Percentiles rank a stretch among this genome's conserved stretches.
phyloP scores from a whole-genome alignment of 352 stramenopile species.

The Blastocystis sp. region DNA sequence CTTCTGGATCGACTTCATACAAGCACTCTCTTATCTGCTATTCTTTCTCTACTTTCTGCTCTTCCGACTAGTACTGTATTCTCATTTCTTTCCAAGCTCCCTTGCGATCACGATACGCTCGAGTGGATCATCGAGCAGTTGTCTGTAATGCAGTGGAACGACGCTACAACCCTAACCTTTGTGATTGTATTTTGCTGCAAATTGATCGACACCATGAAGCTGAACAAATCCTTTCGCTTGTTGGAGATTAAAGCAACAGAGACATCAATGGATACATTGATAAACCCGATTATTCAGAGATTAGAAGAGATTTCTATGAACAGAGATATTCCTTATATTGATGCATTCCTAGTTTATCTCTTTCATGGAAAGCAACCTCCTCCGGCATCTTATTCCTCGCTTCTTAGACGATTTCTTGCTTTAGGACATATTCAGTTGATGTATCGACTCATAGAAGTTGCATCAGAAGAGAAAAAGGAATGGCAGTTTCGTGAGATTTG shows the following conservation, averaged over 20 bases:
- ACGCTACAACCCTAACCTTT: background rate
- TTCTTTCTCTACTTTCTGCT: background rate
- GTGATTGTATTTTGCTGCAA: background rate
- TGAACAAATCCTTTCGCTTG: background rate
- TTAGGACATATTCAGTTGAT: background rate
- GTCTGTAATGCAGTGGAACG: background rate
- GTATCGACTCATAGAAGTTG: background rate
- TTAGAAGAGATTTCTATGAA: background rate
- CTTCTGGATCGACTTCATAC: background rate
- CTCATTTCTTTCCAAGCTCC: background rate
- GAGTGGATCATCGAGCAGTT: background rate
- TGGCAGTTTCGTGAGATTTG: background rate
- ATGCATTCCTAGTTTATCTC: background rate
- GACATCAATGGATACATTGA: background rate
- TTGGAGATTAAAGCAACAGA: background rate
- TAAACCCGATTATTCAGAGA: background rate
- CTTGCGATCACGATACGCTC: background rate
- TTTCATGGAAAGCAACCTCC: background rate
- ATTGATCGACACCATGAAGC: background rate
- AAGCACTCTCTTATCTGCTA: background rate
- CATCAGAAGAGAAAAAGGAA: background rate
- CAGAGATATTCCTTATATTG: background rate
- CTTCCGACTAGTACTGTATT: background rate
- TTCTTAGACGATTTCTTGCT: background rate
- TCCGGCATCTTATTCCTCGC: background rate